A percentile compares a stretch with the other conserved stretches of the same genome.
Conservation (phyloP, 176 grass and related monocot genomes). For the Elymus sibiricus region DNA sequence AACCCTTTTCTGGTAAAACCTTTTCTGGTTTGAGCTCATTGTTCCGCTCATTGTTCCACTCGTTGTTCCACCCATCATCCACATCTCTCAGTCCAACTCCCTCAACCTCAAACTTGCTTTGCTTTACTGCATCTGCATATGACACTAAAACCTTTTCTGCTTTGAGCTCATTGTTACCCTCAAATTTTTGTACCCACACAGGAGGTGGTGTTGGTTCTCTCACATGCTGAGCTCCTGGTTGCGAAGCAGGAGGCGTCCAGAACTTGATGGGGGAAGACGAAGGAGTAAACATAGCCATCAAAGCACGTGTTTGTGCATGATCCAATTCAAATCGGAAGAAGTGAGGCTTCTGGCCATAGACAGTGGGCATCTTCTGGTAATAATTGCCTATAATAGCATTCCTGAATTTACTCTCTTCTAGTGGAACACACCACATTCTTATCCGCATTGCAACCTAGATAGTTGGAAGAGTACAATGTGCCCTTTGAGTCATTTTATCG, state of each 20-base stretch:
- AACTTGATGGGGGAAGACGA: slow-evolving; percentile 38
- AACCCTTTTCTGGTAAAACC: slow-evolving; percentile 1
- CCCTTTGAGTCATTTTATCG: slow-evolving; percentile 1
- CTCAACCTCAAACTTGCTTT: slow-evolving; percentile 3
- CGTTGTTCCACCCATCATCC: not conserved
- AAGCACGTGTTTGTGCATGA: slow-evolving; percentile 56
- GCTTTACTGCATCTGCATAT: slow-evolving; percentile 41
- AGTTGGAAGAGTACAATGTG: slow-evolving; percentile 8
- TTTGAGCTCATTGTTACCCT: not conserved
- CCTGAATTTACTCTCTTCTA: slow-evolving; percentile 66
- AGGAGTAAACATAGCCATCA: slow-evolving; percentile 64
- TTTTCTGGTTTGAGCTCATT: not conserved
- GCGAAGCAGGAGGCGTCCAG: slow-evolving; percentile 33
- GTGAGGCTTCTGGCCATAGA: slow-evolving; percentile 37
- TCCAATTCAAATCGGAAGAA: slow-evolving; percentile 91
- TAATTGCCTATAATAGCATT: slow-evolving; percentile 71
- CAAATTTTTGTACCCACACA: slow-evolving; percentile 4
- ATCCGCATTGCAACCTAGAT: slow-evolving; percentile 64
- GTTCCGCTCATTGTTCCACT: not conserved
- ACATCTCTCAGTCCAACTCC: slow-evolving; percentile 10
- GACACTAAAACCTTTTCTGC: slow-evolving; percentile 31
- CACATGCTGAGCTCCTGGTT: slow-evolving; percentile 6
- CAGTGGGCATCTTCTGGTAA: slow-evolving; percentile 30
- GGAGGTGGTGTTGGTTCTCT: not conserved
- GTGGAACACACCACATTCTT: slow-evolving; percentile 48